These are phyloP conservation scores for Spongiforma sp. DNA, from an alignment of 1,284 basidiomycete species.

Conservation along the genomic window DNA sequence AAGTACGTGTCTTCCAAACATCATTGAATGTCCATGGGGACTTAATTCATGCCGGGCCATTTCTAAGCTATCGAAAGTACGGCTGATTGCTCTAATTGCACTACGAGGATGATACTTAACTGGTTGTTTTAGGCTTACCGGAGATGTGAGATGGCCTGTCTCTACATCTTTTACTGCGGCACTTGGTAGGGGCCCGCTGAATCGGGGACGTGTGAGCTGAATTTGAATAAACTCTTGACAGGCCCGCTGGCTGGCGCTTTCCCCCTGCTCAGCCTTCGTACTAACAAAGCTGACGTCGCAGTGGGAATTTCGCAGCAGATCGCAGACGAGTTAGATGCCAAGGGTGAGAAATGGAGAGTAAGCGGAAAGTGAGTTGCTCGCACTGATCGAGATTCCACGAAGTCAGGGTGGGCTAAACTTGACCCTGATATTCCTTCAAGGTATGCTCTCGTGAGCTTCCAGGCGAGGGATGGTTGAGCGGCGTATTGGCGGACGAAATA, in stretches of 20 bases:
- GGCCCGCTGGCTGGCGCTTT: slow-evolving; percentile 83
- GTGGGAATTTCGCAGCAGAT: slow-evolving; percentile 75
- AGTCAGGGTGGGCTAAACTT: slow-evolving; percentile 1
- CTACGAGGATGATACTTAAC: slow-evolving; percentile 28
- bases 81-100: slow-evolving; percentile 38
- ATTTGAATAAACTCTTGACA: slow-evolving; percentile 34
- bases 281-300: slow-evolving; percentile 96
- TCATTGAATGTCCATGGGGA: slow-evolving; percentile 1
- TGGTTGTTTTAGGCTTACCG: slow-evolving; percentile 69
- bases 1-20: slow-evolving; percentile 58
- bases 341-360: slow-evolving; percentile 79
- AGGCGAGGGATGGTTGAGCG: slow-evolving; percentile 19
- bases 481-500: neutral
- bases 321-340: slow-evolving; percentile 69
- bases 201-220: neutral
- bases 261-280: slow-evolving; percentile 85
- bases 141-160: slow-evolving; percentile 89
- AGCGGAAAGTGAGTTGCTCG: slow-evolving; percentile 72
- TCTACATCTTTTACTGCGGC: slow-evolving; percentile 82
- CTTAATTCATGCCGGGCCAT: slow-evolving; percentile 4
- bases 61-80: slow-evolving; percentile 80
- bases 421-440: slow-evolving; percentile 11
- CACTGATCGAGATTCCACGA: neutral
- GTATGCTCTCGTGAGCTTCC: slow-evolving; percentile 39
- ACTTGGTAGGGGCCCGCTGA: slow-evolving; percentile 62